Evolutionary conservation across 1,284 basidiomycete species (phyloP).

Genomic region (Xerocomus amazonicus): DNA sequence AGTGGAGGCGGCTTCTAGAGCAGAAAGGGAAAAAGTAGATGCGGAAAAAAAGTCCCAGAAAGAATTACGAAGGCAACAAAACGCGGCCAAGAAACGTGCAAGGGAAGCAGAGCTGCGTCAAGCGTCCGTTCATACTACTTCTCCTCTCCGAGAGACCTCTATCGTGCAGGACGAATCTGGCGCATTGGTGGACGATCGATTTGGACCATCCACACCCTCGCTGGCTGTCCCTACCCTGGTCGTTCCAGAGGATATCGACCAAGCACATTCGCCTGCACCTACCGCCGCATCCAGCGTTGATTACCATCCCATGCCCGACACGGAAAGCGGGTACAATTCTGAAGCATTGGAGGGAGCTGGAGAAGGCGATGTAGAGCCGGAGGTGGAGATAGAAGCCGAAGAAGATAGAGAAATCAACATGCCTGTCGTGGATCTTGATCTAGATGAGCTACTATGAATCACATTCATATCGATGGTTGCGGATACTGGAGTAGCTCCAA

Average conservation of each 20-base stretch:
- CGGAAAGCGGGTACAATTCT: constrained; percentile 48
- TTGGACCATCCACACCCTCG: constrained; percentile 14
- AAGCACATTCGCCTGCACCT: constrained; percentile 46
- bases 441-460: constrained; percentile 23
- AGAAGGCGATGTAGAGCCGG: constrained; percentile 28
- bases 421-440: constrained; percentile 30
- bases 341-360: constrained; percentile 34
- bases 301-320: constrained; percentile 31
- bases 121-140: constrained; percentile 26
- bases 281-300: constrained; percentile 48
- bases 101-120: constrained; percentile 33
- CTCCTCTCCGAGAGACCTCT: constrained; percentile 29
- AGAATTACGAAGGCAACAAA: constrained; percentile 49
- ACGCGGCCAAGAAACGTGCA: constrained; percentile 49
- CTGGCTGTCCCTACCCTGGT: constrained; percentile 18
- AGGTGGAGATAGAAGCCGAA: constrained; percentile 25
- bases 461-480: not conserved
- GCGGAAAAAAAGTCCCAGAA: constrained; percentile 48
- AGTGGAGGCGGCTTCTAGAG: constrained; percentile 38
- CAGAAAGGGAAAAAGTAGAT: constrained; percentile 42
- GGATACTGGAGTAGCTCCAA: too few species aligned
- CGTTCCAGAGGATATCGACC: constrained; percentile 28
- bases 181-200: too few species aligned
- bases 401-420: constrained; percentile 23
- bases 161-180: constrained; percentile 20